Base-by-base conservation (phyloP, 108 stramenopile species). In the Chaetoceros muelleri region DNA sequence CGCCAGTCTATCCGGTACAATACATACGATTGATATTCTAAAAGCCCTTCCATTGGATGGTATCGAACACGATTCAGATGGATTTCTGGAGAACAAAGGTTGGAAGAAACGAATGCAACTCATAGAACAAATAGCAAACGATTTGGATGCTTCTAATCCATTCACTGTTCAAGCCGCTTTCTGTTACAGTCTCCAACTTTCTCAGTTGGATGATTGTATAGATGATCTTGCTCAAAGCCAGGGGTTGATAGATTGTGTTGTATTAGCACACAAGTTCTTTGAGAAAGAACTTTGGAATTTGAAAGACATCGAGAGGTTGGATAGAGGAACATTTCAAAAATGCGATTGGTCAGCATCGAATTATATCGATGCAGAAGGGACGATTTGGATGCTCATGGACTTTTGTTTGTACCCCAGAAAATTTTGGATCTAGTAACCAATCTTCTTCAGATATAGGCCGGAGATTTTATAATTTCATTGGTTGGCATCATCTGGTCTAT, bases 351-450 rank as follows among this genome's bases (percentile, higher is more conserved):
- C 66, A 28, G 26, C 71, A 2, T 80, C 81, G 2, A 60, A 70
- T 30, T 90, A 80, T 52, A 53, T 61, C 18, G 84, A 85, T 56
- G 84, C 78, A 40, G 88, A 90, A 62, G 53, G 49, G 22, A 80
- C 88, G 22, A 28, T 90, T 16, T 77, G 81, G 47, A 81, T 79
- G 73, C 63, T 82, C 54, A 64, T 85, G 71, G 88, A 90, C 54
- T 82, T 81, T 62, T 86, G 80, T 46, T 57, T 90, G 60, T 79
- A 75, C 47, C 71, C 83, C 30, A 52, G 74, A 30, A 52, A 46
- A 21, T 55, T 28, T 30, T 25, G 25, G 19, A 13, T 46, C 17
- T 5, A 64, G 69, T 44, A 44, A 59, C 24, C 48, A 24, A 17
- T n/a, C n/a, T n/a, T n/a, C n/a, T n/a, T n/a, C n/a, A n/a, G n/a